Evolutionary conservation across 2,329 filamentous ascomycete species (phyloP), one percentile per base, ranked within the genome.

Genomic region (Xylaria hypoxylon): DNA sequence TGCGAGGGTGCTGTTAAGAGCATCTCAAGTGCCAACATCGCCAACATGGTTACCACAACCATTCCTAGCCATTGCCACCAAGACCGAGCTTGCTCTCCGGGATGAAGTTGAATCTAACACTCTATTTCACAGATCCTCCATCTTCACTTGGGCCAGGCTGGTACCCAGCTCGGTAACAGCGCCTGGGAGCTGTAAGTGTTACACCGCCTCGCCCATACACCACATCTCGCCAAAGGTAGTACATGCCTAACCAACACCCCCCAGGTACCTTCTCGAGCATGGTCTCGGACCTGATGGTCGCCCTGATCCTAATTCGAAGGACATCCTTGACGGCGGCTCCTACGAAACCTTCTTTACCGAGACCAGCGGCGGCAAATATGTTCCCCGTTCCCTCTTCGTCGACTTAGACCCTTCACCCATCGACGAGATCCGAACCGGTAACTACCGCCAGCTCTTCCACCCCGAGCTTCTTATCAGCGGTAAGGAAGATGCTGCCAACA

Each of bases 401-500:
- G 89, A 92, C 77, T 83, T 92, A 72, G 89, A 92, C 81, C 89
- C 90, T 61, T 91, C 89, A 63, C 89, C 89, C 67, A 90, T 92
- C 73, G 90, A 92, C 74, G 90, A 92, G 84, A 91, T 92, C 80
- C 87, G 89, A 67, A 91, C 89, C 61, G 89, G 89, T 67, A 68
- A 75, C 71, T 92, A 91, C 82, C 87, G 88, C 74, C 85, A 89
- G 77, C 86, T 92, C 68, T 92, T 91, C 84, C 89, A 92, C 81
- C 89, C 89, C 51, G 89, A 92, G 83, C 84, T 89, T 73, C 80
- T 92, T 77, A 88, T 92, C 77, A 91, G 87, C 79, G 89, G 89
- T 80, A 92, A 92, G 85, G 90, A 92, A 80, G 90, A 92, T 86
- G 89, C 90, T 65, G 89, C 89, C 81, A 92, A 92, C 83, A 92